Evolutionary conservation across 2,329 filamentous ascomycete species (phyloP), one percentile per base, ranked within the genome.

Genomic region (Claviceps digitariae): DNA sequence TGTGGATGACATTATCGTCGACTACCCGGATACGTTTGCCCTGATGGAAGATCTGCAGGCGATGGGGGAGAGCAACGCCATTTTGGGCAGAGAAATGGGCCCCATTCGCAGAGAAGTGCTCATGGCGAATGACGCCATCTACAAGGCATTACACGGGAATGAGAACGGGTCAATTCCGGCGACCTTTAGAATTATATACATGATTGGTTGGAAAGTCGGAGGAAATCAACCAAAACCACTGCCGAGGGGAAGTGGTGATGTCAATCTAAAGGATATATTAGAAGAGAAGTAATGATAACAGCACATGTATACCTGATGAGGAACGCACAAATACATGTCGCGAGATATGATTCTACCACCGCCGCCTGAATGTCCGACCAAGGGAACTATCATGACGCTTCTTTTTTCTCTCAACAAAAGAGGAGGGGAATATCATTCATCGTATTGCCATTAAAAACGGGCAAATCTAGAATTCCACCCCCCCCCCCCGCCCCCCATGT

Each of bases 141-240:
- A 98, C 66, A 78, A 82, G 48, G 83, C 86, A 64, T 71, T 98
- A 54, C 90, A 98, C 67, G 90, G 87, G 20, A 90, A 94, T 62
- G 78, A 83, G 45, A 85, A 87, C 61, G 86, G 79, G 21, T 80
- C 73, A 1, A 76, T 93, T 57, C 93, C 93, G 1, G 93, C 93
- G 1, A 98, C 93, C 0, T 98, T 96, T 65, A 79, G 93, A 60
- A 78, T 95, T 61, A 96, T 98, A 57, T 95, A 93, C 68, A 96
- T 97, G 90, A 98, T 98, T 69, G 93, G 93, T 0, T 98, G 93
- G 93, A 94, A 91, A 66, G 87, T 90, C 59, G 84, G 87, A 2
- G 77, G 79, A 31, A 80, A 83, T 52, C 90, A 97, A 70, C 76
- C 84, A 2, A 76, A 91, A 69, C 90, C 93, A 5, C 71, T 97